A percentile compares a stretch with the other conserved stretches of the same genome.
These are phyloP conservation scores for Bocquillonia castaneifolia DNA, from an alignment of 441 rosid genomes.

Conservation along the genomic window DNA sequence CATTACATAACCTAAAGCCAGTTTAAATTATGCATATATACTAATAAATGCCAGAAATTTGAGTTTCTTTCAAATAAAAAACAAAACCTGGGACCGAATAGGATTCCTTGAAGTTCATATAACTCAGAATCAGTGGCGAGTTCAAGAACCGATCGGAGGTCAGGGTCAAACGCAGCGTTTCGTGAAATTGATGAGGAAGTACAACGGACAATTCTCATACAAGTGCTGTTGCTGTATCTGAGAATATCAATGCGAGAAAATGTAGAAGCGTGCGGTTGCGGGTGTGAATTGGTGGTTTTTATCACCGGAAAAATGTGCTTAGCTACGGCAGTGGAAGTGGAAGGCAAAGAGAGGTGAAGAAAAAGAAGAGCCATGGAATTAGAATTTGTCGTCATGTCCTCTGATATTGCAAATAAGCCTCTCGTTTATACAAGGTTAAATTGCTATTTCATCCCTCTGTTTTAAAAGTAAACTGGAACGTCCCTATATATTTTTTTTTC, in stretches of 20 bases:
- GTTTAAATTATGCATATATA: too few relatives aligned
- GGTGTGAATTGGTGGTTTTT: background rate
- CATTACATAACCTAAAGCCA: slow-evolving; percentile 6
- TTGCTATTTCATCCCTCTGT: too few relatives aligned
- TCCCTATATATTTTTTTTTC: too few relatives aligned
- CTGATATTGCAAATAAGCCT: too few relatives aligned
- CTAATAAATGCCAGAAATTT: background rate
- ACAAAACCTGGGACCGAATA: slow-evolving; percentile 79
- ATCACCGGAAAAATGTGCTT: background rate
- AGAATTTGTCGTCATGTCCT: too few relatives aligned
- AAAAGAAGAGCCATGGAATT: background rate
- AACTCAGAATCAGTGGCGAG: slow-evolving; percentile 78
- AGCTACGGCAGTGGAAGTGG: background rate
- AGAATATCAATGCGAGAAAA: slow-evolving; percentile 3
- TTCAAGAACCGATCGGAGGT: slow-evolving; percentile 78
- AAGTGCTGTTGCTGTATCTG: slow-evolving; percentile 23
- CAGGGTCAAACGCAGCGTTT: slow-evolving; percentile 54
- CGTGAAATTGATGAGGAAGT: slow-evolving; percentile 29
- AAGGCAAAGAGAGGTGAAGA: background rate
- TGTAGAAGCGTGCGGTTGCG: background rate
- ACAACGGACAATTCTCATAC: slow-evolving; percentile 22
- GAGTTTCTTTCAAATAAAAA: too few relatives aligned
- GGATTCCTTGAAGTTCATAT: slow-evolving; percentile 68
- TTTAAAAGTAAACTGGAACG: too few relatives aligned
- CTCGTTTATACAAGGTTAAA: too few relatives aligned